Percentiles rank a stretch among this genome's conserved stretches.
Evolutionary conservation across 257 asterid species (phyloP).

Genomic region (Oldenlandia corymbosa): DNA sequence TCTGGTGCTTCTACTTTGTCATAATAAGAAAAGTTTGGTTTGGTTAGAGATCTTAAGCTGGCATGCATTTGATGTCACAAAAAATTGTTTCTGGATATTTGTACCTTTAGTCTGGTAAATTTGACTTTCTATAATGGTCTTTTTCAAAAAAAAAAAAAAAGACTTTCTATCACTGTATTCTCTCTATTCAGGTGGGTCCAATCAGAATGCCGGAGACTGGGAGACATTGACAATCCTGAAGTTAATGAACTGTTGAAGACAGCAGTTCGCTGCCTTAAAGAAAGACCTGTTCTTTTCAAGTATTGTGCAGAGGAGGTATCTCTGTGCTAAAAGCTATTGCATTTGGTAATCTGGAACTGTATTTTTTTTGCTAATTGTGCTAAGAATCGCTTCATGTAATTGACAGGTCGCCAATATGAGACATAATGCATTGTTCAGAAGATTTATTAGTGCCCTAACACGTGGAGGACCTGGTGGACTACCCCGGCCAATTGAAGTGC

Average conservation of each 20-base stretch:
- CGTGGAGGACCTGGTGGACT: constrained; percentile 99
- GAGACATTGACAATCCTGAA: constrained; percentile 94
- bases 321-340: constrained; percentile 15
- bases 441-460: constrained; percentile 97
- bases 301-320: constrained; percentile 97
- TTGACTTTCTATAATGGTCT: constrained; percentile 11
- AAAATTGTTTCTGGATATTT: not conserved
- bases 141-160: too few species aligned
- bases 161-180: too few species aligned
- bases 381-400: constrained; percentile 15
- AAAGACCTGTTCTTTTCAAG: constrained; percentile 93
- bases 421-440: constrained; percentile 94
- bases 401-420: constrained; percentile 96
- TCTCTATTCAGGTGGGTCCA: constrained; percentile 92
- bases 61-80: not conserved
- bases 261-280: constrained; percentile 90
- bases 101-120: not conserved
- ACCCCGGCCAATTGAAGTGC: constrained; percentile 99
- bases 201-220: constrained; percentile 88
- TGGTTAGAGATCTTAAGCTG: not conserved
- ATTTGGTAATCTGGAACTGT: not conserved
- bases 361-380: constrained; percentile 7
- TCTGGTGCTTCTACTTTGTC: constrained; percentile 2
- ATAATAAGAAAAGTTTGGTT: not conserved
- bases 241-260: constrained; percentile 82